A percentile compares a stretch with the other conserved stretches of the same genome.
Evolutionary conservation across 345 rosid genomes (phyloP).

Genomic region (Lagerstroemia speciosa): DNA sequence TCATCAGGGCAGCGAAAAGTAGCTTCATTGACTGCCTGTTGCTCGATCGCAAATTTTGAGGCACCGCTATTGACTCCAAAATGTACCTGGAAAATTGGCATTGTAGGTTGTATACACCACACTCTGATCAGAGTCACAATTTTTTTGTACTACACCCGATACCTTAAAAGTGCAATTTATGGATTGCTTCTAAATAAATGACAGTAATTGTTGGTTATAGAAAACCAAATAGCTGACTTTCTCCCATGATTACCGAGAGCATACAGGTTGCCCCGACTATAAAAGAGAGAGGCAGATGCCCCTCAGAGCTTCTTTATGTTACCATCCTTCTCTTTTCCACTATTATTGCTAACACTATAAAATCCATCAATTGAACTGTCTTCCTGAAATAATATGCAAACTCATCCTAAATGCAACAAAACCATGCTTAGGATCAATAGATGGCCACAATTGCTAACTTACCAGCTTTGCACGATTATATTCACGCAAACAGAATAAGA

Average conservation of each 20-base stretch:
- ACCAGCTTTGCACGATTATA: background rate
- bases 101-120: background rate
- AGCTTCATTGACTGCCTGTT: slow-evolving; percentile 95
- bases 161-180: background rate
- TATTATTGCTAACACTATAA: background rate
- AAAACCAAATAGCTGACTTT: background rate
- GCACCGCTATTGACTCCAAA: slow-evolving; percentile 98
- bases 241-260: background rate
- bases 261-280: background rate
- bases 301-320: background rate
- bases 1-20: slow-evolving; percentile 96
- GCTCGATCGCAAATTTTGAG: slow-evolving; percentile 77
- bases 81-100: slow-evolving; percentile 43
- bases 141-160: background rate
- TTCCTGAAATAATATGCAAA: background rate
- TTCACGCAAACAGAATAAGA: background rate
- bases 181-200: background rate
- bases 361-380: background rate
- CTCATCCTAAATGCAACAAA: background rate
- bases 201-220: background rate
- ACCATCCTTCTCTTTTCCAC: background rate
- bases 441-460: background rate
- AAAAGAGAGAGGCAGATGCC: background rate
- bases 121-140: background rate
- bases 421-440: background rate